Evolutionary conservation across 495 filamentous ascomycete species (phyloP).

Genomic region (Annulohypoxylon moriforme): DNA sequence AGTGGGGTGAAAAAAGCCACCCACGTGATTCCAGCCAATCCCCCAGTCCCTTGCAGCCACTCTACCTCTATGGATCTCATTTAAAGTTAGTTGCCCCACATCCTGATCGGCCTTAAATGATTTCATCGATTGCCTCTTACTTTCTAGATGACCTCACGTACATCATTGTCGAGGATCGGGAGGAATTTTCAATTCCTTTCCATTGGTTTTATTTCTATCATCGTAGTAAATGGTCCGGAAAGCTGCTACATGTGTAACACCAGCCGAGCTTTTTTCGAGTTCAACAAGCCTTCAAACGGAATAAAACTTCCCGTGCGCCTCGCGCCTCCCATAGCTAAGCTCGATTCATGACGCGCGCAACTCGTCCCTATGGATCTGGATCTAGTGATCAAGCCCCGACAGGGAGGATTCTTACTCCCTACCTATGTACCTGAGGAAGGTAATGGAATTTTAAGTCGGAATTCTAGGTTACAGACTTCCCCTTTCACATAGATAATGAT

Average conservation of each 20-base stretch:
- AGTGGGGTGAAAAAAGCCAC: not conserved
- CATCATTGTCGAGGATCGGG: slow-evolving; percentile 10
- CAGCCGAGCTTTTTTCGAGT: not conserved
- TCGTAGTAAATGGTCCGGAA: slow-evolving; percentile 22
- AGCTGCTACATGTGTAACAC: not conserved
- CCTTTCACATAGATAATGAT: slow-evolving; percentile 30
- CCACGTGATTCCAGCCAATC: slow-evolving; percentile 13
- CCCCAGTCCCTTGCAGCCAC: not conserved
- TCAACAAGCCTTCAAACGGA: slow-evolving; percentile 25
- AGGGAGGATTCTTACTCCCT: not conserved
- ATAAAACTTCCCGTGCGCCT: slow-evolving; percentile 29
- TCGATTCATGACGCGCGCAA: slow-evolving; percentile 33
- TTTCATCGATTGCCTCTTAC: slow-evolving; percentile 41
- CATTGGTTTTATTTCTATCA: not conserved
- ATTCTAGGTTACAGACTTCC: slow-evolving; percentile 9
- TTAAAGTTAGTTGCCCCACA: slow-evolving; percentile 24
- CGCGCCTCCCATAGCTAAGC: slow-evolving; percentile 7
- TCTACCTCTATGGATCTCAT: not conserved
- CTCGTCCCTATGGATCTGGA: not conserved
- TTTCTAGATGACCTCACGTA: slow-evolving; percentile 42
- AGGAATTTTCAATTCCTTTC: not conserved
- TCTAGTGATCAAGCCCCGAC: slow-evolving; percentile 1
- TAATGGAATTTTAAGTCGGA: not conserved
- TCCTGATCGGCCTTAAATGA: slow-evolving; percentile 41
- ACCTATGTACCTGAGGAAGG: not conserved